A percentile compares a stretch with the other conserved stretches of the same genome.
phyloP scores from a whole-genome alignment of 768 basidiomycete genomes.

The Lanmaoa rubissima region DNA sequence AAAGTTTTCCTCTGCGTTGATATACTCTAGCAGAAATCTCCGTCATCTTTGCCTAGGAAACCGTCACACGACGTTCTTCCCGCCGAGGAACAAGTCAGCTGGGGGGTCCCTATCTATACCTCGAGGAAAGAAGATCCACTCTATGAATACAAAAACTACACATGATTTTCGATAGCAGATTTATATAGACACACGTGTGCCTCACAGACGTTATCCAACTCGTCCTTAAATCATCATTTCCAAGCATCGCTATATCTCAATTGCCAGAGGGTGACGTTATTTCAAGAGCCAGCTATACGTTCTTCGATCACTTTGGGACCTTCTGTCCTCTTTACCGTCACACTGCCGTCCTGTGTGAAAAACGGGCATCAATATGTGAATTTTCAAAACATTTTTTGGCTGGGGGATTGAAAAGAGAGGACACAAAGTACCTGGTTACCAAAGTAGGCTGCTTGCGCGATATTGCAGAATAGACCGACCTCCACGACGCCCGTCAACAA shows the following conservation, averaged over 20 bases:
- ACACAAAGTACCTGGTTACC: slow-evolving; percentile 63
- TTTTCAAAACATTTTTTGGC: too few relatives aligned
- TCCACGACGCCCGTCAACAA: slow-evolving; percentile 98
- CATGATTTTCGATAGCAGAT: background rate
- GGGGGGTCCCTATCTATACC: too few relatives aligned
- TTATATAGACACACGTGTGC: background rate
- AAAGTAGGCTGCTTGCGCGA: slow-evolving; percentile 97
- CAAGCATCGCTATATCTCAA: background rate
- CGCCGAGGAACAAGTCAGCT: too few relatives aligned
- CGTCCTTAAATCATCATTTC: background rate
- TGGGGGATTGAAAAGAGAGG: background rate
- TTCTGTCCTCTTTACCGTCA: slow-evolving; percentile 52
- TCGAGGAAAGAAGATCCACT: too few relatives aligned
- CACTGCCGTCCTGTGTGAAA: slow-evolving; percentile 58
- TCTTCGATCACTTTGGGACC: slow-evolving; percentile 24
- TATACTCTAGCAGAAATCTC: too few relatives aligned
- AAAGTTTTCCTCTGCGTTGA: too few relatives aligned
- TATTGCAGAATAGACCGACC: slow-evolving; percentile 92
- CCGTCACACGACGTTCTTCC: too few relatives aligned
- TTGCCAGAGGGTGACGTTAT: too few relatives aligned
- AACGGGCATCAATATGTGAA: background rate
- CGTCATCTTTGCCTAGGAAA: too few relatives aligned
- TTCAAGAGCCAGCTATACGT: slow-evolving; percentile 9
- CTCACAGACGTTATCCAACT: background rate
- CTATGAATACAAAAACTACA: background rate